Evolutionary conservation across 108 stramenopile species (phyloP), one percentile per base, ranked within the genome.

Genomic region (Skeletonema grethae): DNA sequence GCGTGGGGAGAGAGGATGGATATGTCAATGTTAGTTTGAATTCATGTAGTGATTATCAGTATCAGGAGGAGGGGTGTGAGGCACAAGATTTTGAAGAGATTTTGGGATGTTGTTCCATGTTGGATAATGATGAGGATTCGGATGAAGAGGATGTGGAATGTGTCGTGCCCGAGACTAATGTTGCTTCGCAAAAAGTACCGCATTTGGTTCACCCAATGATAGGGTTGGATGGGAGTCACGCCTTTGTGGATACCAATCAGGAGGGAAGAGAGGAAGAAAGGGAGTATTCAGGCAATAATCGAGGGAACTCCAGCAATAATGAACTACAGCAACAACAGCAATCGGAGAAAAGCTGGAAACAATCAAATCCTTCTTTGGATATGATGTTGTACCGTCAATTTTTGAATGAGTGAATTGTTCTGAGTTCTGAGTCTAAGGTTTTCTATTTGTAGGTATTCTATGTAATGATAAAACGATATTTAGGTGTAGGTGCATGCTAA

Each of bases 51-150:
- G 58, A 43, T 36, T 61, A 24, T 25, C 20, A 59, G 20, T 36
- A 61, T 61, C 62, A 73, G 16, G 65, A 80, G 61, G 67, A 41
- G 22, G 57, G 50, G 1, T 55, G 63, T 63, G 72, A 41, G 2
- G 57, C 59, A 1, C 45, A 39, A 10, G 69, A 80, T 20, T 73
- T 74, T 24, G 50, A 39, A 7, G 48, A 80, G 39, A 45, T 80
- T 63, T 70, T 80, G 63, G 61, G 69, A 15, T 80, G 80, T 65
- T 80, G 72, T 36, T 73, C 67, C 13, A 80, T 80, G 63, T 61
- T 80, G 73, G 80, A 78, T 53, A 61, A 57, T 59, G 68, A 69
- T 39, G 55, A 57, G 22, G 57, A 59, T 16, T 46, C 62, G 2
- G 63, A 61, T 7, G 59, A 65, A 25, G 55, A 65, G 5, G 72